Percentiles rank a stretch among this genome's conserved stretches.
Evolutionary conservation across 148 eudicot genomes (phyloP).

Genomic region (Bassia scoparia): DNA sequence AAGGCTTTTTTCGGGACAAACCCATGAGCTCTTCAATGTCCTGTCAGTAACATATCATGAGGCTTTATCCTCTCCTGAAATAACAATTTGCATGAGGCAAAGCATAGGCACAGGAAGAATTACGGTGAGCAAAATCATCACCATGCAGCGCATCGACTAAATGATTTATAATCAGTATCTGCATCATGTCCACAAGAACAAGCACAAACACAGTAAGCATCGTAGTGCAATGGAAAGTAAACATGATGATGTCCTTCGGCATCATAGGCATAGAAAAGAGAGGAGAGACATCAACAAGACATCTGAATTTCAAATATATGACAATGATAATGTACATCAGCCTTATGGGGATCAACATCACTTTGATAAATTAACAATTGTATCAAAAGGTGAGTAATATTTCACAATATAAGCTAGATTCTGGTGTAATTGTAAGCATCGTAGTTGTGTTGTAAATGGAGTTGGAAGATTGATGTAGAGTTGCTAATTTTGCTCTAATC

Average conservation of each 20-base stretch:
- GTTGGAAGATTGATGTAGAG: background rate
- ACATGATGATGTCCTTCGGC: conserved; percentile 31
- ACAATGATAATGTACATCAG: conserved; percentile 22
- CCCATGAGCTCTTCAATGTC: no score
- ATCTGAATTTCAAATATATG: conserved; percentile 21
- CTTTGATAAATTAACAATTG: conserved; percentile 23
- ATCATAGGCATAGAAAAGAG: conserved; percentile 43
- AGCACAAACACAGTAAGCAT: no score
- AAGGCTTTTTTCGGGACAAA: conserved; percentile 80
- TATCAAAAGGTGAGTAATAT: conserved; percentile 18
- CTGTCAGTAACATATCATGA: conserved; percentile 36
- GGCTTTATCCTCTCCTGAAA: conserved; percentile 1
- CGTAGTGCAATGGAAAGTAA: conserved; percentile 31
- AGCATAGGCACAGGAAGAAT: conserved; percentile 35
- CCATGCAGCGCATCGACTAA: conserved; percentile 25
- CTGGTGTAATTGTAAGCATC: background rate
- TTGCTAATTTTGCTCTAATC: background rate
- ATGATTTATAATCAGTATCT: conserved; percentile 46
- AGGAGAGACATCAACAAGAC: conserved; percentile 26
- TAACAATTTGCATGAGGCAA: conserved; percentile 28
- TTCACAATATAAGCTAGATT: background rate
- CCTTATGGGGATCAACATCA: conserved; percentile 20
- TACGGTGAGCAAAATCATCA: conserved; percentile 37
- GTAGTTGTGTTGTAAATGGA: no score
- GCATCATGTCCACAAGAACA: conserved; percentile 71